phyloP scores from a whole-genome alignment of 1,284 basidiomycete species.

The Trametes sp. region DNA sequence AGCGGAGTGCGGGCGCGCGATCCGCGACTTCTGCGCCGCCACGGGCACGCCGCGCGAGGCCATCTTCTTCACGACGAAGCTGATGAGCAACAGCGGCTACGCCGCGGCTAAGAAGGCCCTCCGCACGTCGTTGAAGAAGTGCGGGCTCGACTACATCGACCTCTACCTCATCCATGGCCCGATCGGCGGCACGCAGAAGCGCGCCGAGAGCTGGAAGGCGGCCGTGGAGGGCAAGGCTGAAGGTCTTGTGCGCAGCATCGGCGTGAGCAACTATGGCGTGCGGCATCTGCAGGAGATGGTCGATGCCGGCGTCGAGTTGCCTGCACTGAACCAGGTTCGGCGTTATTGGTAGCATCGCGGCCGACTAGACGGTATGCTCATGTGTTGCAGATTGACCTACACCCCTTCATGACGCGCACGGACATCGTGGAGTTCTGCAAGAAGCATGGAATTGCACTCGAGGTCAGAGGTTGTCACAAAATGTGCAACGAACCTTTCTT shows the following conservation, averaged over 20 bases:
- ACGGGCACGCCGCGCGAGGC: constrained; percentile 57
- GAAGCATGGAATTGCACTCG: constrained; percentile 64
- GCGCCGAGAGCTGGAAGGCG: constrained; percentile 64
- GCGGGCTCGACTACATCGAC: constrained; percentile 67
- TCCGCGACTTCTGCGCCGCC: constrained; percentile 61
- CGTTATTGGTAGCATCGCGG: background rate
- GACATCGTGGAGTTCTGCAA: constrained; percentile 71
- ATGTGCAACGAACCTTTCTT: too few species aligned
- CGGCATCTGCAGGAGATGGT: constrained; percentile 71
- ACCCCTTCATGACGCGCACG: constrained; percentile 76
- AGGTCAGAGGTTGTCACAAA: constrained; percentile 62
- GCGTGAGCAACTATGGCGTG: constrained; percentile 76
- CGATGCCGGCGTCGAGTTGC: constrained; percentile 56
- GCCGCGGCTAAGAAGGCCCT: constrained; percentile 58
- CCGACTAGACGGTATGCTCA: constrained; percentile 1
- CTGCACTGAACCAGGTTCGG: constrained; percentile 72
- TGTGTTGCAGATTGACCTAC: constrained; percentile 61
- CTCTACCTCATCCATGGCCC: constrained; percentile 78
- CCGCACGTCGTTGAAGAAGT: constrained; percentile 58
- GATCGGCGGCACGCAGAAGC: constrained; percentile 56
- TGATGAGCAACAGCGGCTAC: constrained; percentile 66
- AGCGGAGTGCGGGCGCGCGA: constrained; percentile 64
- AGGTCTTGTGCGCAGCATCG: constrained; percentile 69
- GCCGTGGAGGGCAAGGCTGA: constrained; percentile 64
- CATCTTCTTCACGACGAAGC: constrained; percentile 76